Evolutionary conservation across 352 stramenopile genomes (phyloP).

Genomic region (Phytophthora nicotianae): DNA sequence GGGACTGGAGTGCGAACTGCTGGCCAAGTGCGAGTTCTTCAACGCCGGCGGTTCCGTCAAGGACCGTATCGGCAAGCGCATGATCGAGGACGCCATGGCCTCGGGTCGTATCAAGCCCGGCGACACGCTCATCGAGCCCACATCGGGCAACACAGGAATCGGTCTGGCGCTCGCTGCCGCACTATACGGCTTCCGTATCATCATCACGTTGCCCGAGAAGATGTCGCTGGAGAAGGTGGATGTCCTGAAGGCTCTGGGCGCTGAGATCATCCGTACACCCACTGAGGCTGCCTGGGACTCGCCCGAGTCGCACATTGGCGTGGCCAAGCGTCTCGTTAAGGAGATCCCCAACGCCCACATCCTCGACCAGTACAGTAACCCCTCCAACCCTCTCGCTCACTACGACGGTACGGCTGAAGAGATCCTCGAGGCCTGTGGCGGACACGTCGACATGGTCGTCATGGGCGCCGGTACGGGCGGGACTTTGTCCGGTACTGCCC

Average conservation of each 20-base stretch:
- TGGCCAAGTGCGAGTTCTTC: slow-evolving; percentile 98
- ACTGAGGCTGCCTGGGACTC: slow-evolving; percentile 96
- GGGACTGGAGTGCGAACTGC: slow-evolving; percentile 92
- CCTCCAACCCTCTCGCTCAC: slow-evolving; percentile 95
- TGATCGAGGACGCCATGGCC: slow-evolving; percentile 94
- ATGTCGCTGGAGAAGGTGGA: slow-evolving; percentile 98
- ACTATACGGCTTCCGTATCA: slow-evolving; percentile 96
- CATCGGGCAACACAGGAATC: slow-evolving; percentile 98
- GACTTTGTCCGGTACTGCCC: slow-evolving; percentile 93
- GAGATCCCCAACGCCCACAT: slow-evolving; percentile 97
- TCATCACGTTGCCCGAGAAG: slow-evolving; percentile 94
- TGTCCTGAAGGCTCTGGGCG: slow-evolving; percentile 95
- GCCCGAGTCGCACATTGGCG: slow-evolving; percentile 94
- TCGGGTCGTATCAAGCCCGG: slow-evolving; percentile 92
- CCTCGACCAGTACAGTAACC: slow-evolving; percentile 97
- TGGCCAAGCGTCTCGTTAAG: slow-evolving; percentile 92
- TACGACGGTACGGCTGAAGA: slow-evolving; percentile 96
- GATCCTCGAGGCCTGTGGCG: slow-evolving; percentile 92
- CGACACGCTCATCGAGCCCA: slow-evolving; percentile 97
- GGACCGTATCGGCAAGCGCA: slow-evolving; percentile 90
- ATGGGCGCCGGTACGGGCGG: slow-evolving; percentile 95
- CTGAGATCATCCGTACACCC: slow-evolving; percentile 96
- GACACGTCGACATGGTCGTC: slow-evolving; percentile 95
- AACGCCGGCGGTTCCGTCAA: slow-evolving; percentile 95
- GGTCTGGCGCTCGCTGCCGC: slow-evolving; percentile 96